Evolutionary conservation across 192 early-diverging fungal genomes (phyloP), one percentile per base, ranked within the genome.

Genomic region (Dissophora globulifera): DNA sequence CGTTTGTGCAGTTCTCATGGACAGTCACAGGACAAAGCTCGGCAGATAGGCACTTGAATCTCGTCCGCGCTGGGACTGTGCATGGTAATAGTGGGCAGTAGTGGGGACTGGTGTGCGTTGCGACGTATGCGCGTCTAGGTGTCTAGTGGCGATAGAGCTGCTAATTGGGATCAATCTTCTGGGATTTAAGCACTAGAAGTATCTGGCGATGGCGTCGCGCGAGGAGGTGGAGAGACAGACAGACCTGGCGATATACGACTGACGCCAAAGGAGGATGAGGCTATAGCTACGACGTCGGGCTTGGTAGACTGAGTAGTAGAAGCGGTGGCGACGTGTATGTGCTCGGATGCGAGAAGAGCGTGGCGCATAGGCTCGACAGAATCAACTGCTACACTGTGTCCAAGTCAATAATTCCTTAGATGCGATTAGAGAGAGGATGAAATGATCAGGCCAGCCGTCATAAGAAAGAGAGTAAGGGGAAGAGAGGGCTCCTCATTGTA

Each of bases 301-400:
- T 45, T 78, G 85, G 47, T 74, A 30, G 71, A 80, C 42, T 38
- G 50, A n/a, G 45, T 41, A 10, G 42, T 51, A 16, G 46, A 80
- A n/a, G 42, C 41, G 6, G 51, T 8, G 69, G 80, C 11, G 67
- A 68, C 56, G 53, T 66, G 13, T 72, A 51, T 48, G 60, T 57
- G 26, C 30, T 80, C 9, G 84, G 83, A 19, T 51, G 79, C 33
- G 49, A 83, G 51, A 82, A 84, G 30, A 78, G 84, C 11, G 83
- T 85, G 54, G 78, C 88, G 48, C 89, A 88, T 48, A 64, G 72
- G 11, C 78, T 98, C 57, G 94, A 96, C 59, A 91, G 86, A 33
- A 90, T 98, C 48, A 94, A 96, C 69, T 87, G 96, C 16, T 98
- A 93, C 79, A 88, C 90, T 31, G 84, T 98, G 83, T 93, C 94